Evolutionary conservation across 2,329 filamentous ascomycete species (phyloP).

Genomic region (Pyricularia pennisetigena): DNA sequence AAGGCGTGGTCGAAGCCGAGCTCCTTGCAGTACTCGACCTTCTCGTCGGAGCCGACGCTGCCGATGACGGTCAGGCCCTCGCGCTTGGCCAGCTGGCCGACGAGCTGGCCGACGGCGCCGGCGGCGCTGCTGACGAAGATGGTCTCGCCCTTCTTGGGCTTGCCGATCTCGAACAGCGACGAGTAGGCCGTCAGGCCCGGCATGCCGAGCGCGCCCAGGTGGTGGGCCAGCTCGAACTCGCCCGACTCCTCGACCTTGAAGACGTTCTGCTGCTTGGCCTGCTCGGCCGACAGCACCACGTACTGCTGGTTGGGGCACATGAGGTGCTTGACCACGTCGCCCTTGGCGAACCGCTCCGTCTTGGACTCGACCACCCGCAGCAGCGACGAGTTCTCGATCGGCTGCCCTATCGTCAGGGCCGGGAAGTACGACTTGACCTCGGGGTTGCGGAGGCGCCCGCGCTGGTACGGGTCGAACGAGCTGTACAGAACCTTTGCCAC

Average conservation of each 20-base stretch:
- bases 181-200: slow-evolving; percentile 39
- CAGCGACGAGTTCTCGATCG: slow-evolving; percentile 55
- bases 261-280: slow-evolving; percentile 27
- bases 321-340: slow-evolving; percentile 53
- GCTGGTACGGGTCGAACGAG: slow-evolving; percentile 79
- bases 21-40: slow-evolving; percentile 57
- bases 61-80: slow-evolving; percentile 73
- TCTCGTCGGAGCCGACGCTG: slow-evolving; percentile 69
- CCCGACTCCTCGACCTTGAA: slow-evolving; percentile 58
- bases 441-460: slow-evolving; percentile 64
- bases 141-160: slow-evolving; percentile 66
- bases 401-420: slow-evolving; percentile 48
- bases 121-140: slow-evolving; percentile 75
- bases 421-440: slow-evolving; percentile 57
- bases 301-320: slow-evolving; percentile 59
- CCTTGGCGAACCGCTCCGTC: slow-evolving; percentile 46
- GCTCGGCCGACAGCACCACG: slow-evolving; percentile 31
- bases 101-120: slow-evolving; percentile 73
- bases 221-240: slow-evolving; percentile 53
- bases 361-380: slow-evolving; percentile 64
- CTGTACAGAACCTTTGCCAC: slow-evolving; percentile 61
- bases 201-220: slow-evolving; percentile 57
- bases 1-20: slow-evolving; percentile 54
- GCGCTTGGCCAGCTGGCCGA: slow-evolving; percentile 75
- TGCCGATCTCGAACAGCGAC: slow-evolving; percentile 57